Percentiles rank a stretch among this genome's conserved stretches.
phyloP scores from a whole-genome alignment of 1,139 yeast genomes.

The Eremothecium sinecaudum region DNA sequence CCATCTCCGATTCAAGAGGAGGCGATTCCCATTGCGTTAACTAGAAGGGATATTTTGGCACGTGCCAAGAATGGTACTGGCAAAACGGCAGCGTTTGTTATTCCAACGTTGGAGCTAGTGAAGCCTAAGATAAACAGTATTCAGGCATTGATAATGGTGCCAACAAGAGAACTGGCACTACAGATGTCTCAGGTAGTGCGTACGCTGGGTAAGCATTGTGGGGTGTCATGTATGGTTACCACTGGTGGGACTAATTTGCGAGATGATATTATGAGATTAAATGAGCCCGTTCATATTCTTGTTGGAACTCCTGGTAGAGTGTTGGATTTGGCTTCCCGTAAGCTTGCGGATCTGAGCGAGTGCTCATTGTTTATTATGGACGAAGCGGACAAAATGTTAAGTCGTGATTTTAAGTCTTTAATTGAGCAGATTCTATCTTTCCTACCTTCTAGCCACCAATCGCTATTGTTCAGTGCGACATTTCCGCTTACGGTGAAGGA shows the following conservation, averaged over 20 bases:
- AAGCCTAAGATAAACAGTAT: slow-evolving; percentile 78
- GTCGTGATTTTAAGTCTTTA: slow-evolving; percentile 80
- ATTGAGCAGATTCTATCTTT: slow-evolving; percentile 80
- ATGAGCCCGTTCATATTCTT: slow-evolving; percentile 82
- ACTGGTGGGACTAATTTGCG: slow-evolving; percentile 95
- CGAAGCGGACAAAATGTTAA: slow-evolving; percentile 95
- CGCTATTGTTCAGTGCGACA: slow-evolving; percentile 86
- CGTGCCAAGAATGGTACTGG: slow-evolving; percentile 99
- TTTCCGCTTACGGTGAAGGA: slow-evolving; percentile 90
- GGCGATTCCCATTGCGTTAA: slow-evolving; percentile 88
- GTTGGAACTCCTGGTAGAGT: slow-evolving; percentile 98
- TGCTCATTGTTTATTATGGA: slow-evolving; percentile 94
- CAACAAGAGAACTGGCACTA: slow-evolving; percentile 92
- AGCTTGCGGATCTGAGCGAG: slow-evolving; percentile 75
- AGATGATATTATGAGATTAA: slow-evolving; percentile 88
- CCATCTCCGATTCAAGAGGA: slow-evolving; percentile 99
- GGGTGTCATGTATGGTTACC: slow-evolving; percentile 92
- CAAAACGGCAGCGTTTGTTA: slow-evolving; percentile 91
- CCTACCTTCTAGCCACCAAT: slow-evolving; percentile 75
- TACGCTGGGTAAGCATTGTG: slow-evolving; percentile 92
- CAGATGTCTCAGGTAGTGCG: slow-evolving; percentile 96
- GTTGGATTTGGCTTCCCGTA: slow-evolving; percentile 83
- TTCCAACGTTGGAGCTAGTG: slow-evolving; percentile 75
- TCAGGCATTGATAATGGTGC: slow-evolving; percentile 82
- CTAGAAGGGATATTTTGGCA: slow-evolving; percentile 94